A percentile compares a stretch with the other conserved stretches of the same genome.
These are phyloP conservation scores for Trametes polyzona DNA, from an alignment of 1,284 basidiomycete genomes.

Conservation along the genomic window DNA sequence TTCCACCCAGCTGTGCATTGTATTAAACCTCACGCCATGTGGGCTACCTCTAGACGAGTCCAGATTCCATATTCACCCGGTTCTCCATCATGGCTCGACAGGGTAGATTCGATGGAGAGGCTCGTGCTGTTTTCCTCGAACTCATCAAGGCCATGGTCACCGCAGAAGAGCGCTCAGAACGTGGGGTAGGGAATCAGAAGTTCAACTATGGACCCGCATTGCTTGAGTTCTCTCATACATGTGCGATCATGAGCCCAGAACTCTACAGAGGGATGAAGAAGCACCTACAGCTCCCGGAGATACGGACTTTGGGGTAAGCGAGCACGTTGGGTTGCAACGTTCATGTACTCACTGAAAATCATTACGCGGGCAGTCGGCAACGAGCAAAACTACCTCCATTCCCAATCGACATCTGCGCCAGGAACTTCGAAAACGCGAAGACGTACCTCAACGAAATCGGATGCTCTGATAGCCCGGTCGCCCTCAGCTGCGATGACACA, in stretches of 20 bases:
- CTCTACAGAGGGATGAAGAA: constrained; percentile 31
- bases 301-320: constrained; percentile 33
- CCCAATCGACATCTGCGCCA: constrained; percentile 18
- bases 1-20: too few relatives aligned
- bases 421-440: constrained; percentile 27
- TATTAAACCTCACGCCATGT: too few relatives aligned
- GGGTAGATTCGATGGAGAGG: constrained; percentile 5
- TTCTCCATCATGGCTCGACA: constrained; percentile 6
- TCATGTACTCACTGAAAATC: too few relatives aligned
- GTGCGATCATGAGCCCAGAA: constrained; percentile 33
- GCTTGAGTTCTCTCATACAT: constrained; percentile 36
- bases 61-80: neutral
- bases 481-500: constrained; percentile 40
- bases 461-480: constrained; percentile 34
- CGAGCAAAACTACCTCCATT: constrained; percentile 16
- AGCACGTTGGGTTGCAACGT: neutral
- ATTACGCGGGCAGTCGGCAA: neutral
- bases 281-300: constrained; percentile 29
- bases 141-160: constrained; percentile 37
- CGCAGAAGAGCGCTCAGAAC: constrained; percentile 30
- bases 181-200: constrained; percentile 42
- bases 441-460: constrained; percentile 24
- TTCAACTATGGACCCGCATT: constrained; percentile 38
- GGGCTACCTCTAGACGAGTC: neutral
- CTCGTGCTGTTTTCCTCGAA: constrained; percentile 32